Conservation (phyloP, 352 stramenopile genomes). For the Globisporangium cystogenes region DNA sequence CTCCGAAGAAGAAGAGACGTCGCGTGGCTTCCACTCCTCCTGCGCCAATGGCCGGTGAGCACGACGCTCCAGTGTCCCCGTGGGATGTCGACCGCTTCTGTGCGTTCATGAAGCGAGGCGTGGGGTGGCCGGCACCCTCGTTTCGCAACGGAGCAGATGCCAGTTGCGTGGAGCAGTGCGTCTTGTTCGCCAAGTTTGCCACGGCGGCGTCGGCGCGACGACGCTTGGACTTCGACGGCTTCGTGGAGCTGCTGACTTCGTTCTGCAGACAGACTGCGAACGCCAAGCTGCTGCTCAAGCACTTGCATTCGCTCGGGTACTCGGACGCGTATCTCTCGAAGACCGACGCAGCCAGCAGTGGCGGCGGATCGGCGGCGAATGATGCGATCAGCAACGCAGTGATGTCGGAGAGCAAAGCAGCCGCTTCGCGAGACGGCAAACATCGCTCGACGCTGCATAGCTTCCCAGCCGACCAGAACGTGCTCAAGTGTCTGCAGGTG, state of each 20-base stretch:
- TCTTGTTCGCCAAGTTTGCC: slow-evolving; percentile 70
- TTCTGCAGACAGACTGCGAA: slow-evolving; percentile 42
- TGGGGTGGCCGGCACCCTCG: slow-evolving; percentile 9
- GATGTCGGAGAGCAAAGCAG: neutral
- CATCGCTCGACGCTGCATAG: slow-evolving; percentile 19
- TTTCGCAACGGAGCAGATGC: neutral
- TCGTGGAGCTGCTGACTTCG: slow-evolving; percentile 32
- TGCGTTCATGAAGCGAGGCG: slow-evolving; percentile 24
- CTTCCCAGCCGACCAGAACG: slow-evolving; percentile 66
- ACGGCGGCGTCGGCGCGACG: slow-evolving; percentile 23
- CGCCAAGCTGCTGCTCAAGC: slow-evolving; percentile 37
- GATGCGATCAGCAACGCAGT: slow-evolving; percentile 6
- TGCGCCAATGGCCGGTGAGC: neutral
- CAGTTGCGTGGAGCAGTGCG: slow-evolving; percentile 24
- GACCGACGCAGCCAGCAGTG: slow-evolving; percentile 1
- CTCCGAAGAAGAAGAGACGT: slow-evolving; percentile 51
- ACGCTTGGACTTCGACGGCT: slow-evolving; percentile 30
- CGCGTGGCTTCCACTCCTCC: slow-evolving; percentile 17
- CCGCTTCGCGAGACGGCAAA: slow-evolving; percentile 6
- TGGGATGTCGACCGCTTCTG: slow-evolving; percentile 76
- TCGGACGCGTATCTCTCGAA: slow-evolving; percentile 18
- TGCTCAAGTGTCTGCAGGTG: slow-evolving; percentile 71
- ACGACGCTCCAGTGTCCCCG: neutral
- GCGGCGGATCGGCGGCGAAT: neutral
- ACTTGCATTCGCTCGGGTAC: slow-evolving; percentile 38